Evolutionary conservation across 2,329 filamentous ascomycete species (phyloP), one percentile per base, ranked within the genome.

Genomic region (Exserohilum turcica): DNA sequence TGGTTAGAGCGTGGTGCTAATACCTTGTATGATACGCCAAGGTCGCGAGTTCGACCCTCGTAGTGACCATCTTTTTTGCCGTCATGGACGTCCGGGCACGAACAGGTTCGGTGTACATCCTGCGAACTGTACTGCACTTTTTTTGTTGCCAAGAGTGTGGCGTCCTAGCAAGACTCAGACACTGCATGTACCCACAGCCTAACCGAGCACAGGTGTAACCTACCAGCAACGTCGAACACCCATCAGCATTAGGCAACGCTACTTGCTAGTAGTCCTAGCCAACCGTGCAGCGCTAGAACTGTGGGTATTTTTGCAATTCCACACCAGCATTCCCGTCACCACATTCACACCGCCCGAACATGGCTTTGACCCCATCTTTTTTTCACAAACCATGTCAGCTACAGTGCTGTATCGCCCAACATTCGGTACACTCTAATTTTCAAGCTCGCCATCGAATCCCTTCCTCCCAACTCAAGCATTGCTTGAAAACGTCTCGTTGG

Each of bases 1-100:
- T 54, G 52, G 52, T 54, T 54, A 54, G 52, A 54, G 52, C 56
- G 56, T 58, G 56, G 56, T 58, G 56, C 56, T 58, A 58, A 58
- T 58, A 57, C 33, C 39, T 29, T 13, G 12, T 46, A 31, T 42
- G 29, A 24, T 12, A 56, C 54, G 54, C 54, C 54, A 56, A 56
- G 54, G 54, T 56, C 54, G 54, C 45, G 54, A 43, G 54, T 56
- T 56, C 54, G 54, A 56, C 54, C 54, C 54, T 43, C 54, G 45
- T 56, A 56, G 44, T 56, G 54, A 56, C 54, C 54, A 56, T 47
- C 38, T 10, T 53, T 56, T 56, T 56, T 53, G 54, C 32, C 10
- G 9, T n/a, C 6, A 7, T 12, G 29, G 21, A 4, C 12, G 18
- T 28, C 28, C 31, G 8, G 16, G n/a, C n/a, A n/a, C n/a, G n/a